Percentiles rank a stretch among this genome's conserved stretches.
phyloP scores from a whole-genome alignment of 2,329 filamentous ascomycete genomes.

The Pyrenophora teres region DNA sequence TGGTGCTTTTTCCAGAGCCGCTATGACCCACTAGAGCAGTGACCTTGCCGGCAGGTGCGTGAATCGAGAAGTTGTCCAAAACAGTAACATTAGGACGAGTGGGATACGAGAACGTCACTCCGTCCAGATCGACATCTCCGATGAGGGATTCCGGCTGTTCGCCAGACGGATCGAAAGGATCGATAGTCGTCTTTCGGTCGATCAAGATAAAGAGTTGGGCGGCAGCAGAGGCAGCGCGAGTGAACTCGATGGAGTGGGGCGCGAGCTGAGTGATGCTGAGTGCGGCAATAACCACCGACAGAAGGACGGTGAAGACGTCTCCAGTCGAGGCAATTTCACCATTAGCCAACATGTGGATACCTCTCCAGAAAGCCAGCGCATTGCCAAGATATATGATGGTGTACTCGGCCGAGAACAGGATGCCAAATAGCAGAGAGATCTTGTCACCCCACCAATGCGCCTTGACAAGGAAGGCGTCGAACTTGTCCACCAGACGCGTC shows the following conservation, averaged over 20 bases:
- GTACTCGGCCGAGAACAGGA: constrained; percentile 65
- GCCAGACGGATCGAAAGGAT: constrained; percentile 16
- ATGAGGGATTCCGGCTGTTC: constrained; percentile 6
- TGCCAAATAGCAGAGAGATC: constrained; percentile 60
- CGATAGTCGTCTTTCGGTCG: constrained; percentile 13
- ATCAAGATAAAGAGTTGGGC: constrained; percentile 18
- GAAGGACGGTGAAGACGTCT: constrained; percentile 73
- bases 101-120: constrained; percentile 90
- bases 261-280: constrained; percentile 45
- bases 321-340: constrained; percentile 56
- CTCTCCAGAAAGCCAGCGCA: constrained; percentile 69
- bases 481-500: constrained; percentile 61
- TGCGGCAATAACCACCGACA: constrained; percentile 86
- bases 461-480: constrained; percentile 55
- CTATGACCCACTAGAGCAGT: constrained; percentile 63
- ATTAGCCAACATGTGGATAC: constrained; percentile 44
- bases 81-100: constrained; percentile 80
- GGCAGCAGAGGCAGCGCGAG: constrained; percentile 19
- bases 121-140: constrained; percentile 68
- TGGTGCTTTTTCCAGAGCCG: constrained; percentile 90
- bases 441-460: constrained; percentile 59
- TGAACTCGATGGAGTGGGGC: constrained; percentile 18
- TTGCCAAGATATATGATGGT: constrained; percentile 69
- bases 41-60: constrained; percentile 59
- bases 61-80: constrained; percentile 60